phyloP scores from a whole-genome alignment of 2,329 filamentous ascomycete genomes.

The Periconia macrospinosa region DNA sequence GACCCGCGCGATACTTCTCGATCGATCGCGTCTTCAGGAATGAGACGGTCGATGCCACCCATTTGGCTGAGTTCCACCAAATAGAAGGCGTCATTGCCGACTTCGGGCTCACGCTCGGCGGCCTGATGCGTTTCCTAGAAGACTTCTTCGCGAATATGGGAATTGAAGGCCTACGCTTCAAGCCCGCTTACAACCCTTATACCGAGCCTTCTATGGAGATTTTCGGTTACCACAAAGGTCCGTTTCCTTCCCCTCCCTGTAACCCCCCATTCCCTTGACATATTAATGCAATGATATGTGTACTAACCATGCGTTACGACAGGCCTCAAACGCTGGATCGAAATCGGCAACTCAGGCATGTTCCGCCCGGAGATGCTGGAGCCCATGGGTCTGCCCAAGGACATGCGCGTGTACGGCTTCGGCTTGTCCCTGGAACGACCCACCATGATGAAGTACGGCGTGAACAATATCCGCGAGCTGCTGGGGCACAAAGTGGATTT shows the following conservation, averaged over 20 bases:
- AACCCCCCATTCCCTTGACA: too few relatives aligned
- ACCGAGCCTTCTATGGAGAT: constrained; percentile 91
- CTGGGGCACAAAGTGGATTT: constrained; percentile 95
- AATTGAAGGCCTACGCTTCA: constrained; percentile 84
- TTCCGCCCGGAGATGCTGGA: constrained; percentile 98
- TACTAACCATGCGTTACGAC: not conserved
- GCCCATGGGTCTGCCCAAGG: constrained; percentile 87
- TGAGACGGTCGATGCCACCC: constrained; percentile 94
- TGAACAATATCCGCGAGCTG: constrained; percentile 85
- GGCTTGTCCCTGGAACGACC: constrained; percentile 89
- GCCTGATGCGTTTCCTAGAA: constrained; percentile 72
- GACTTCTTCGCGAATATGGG: constrained; percentile 98
- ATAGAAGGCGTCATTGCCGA: constrained; percentile 98
- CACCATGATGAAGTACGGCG: constrained; percentile 90
- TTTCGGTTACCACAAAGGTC: constrained; percentile 87
- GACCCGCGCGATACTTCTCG: constrained; percentile 93
- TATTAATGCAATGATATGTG: not conserved
- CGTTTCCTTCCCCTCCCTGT: not conserved
- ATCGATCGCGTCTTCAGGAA: constrained; percentile 99
- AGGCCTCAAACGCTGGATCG: constrained; percentile 63
- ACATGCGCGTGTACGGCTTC: constrained; percentile 93
- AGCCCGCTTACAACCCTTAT: constrained; percentile 88
- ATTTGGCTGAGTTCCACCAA: constrained; percentile 97
- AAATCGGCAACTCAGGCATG: constrained; percentile 98
- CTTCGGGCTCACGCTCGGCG: constrained; percentile 88